Conservation (phyloP, 805 yeast genomes). For the Wickerhamomyces rabaulensis region DNA sequence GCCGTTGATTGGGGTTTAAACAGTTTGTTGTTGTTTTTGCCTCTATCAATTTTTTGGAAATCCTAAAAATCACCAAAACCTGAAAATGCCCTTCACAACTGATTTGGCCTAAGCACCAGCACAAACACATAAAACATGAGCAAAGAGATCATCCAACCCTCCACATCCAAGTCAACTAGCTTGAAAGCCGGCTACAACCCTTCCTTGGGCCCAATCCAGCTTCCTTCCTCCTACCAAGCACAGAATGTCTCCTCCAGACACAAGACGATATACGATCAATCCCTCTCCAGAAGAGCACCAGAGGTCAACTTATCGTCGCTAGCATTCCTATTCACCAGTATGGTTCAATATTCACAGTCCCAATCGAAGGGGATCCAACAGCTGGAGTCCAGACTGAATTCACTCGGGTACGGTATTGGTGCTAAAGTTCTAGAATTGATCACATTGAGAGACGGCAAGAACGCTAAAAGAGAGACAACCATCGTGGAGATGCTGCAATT, state of each 20-base stretch:
- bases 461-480: slow-evolving; percentile 60
- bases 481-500: slow-evolving; percentile 67
- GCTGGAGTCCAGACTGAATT: slow-evolving; percentile 55
- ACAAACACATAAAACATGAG: slow-evolving; percentile 5
- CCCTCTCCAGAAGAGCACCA: slow-evolving; percentile 55
- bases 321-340: slow-evolving; percentile 65
- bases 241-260: slow-evolving; percentile 8
- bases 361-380: slow-evolving; percentile 66
- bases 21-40: not conserved
- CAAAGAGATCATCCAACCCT: slow-evolving; percentile 19
- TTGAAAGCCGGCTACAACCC: slow-evolving; percentile 24
- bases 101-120: too few species aligned
- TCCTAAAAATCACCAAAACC: not conserved
- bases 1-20: not conserved
- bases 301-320: slow-evolving; percentile 66
- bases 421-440: slow-evolving; percentile 63
- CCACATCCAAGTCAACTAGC: slow-evolving; percentile 15
- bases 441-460: slow-evolving; percentile 61
- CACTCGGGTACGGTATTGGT: slow-evolving; percentile 76
- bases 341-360: slow-evolving; percentile 59
- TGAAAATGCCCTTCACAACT: too few species aligned
- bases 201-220: slow-evolving; percentile 24
- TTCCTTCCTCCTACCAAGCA: slow-evolving; percentile 21
- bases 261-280: slow-evolving; percentile 56
- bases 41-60: not conserved